A percentile compares a stretch with the other conserved stretches of the same genome.
Conservation (phyloP, 257 asterid species). For the Cinchona pubescens region DNA sequence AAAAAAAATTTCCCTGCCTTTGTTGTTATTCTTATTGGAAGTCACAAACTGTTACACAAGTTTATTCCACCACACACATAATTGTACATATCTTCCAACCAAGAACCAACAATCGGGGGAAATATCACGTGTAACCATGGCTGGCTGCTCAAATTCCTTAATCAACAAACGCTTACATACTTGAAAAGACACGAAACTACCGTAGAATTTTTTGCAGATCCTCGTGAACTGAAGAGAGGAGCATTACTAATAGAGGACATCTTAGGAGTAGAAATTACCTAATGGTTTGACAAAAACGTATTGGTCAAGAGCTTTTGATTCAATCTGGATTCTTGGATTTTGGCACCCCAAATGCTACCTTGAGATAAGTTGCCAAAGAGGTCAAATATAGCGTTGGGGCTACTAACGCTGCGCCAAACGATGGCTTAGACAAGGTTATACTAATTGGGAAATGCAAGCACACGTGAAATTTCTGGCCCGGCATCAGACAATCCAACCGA, state of each 20-base stretch:
- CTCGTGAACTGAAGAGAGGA: neutral
- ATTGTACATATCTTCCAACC: neutral
- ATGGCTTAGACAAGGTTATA: neutral
- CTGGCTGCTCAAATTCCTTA: neutral
- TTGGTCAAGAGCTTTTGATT: no score
- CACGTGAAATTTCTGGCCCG: neutral
- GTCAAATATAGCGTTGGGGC: no score
- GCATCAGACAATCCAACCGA: neutral
- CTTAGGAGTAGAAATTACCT: neutral
- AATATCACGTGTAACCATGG: neutral
- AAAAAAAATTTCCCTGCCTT: neutral
- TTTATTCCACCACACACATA: no score
- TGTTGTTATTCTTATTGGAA: neutral
- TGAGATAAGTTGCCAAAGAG: no score
- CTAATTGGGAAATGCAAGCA: neutral
- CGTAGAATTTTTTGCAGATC: neutral
- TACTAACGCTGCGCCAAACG: no score
- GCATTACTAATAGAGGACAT: neutral
- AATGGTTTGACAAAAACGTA: no score
- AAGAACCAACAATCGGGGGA: neutral
- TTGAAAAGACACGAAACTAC: neutral
- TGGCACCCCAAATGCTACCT: no score
- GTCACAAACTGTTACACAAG: no score
- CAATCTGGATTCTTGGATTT: no score
- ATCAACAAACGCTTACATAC: neutral